Conservation (phyloP, 306 rosid genomes). For the Pyrus betulifolia region DNA sequence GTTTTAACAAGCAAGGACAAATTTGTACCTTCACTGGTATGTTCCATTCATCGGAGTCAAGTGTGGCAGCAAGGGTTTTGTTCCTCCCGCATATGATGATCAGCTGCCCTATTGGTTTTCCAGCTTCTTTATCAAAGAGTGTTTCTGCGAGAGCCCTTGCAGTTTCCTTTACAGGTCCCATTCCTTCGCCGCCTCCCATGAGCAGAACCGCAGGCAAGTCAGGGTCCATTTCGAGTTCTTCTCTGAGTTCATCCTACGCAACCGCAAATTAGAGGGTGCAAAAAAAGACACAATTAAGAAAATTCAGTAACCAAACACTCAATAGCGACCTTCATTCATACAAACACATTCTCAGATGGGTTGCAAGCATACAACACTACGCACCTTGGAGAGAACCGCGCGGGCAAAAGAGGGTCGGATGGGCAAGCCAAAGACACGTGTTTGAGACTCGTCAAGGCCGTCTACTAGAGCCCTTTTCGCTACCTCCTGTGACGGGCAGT, state of each 20-base stretch:
- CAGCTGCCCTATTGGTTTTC: slow-evolving; percentile 76
- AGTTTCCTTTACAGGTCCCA: slow-evolving; percentile 98
- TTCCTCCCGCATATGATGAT: slow-evolving; percentile 85
- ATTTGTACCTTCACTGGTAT: slow-evolving; percentile 68
- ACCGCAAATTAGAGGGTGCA: slow-evolving; percentile 1
- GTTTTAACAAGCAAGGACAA: neutral
- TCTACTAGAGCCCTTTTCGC: slow-evolving; percentile 69
- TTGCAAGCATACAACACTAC: neutral
- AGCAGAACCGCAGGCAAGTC: slow-evolving; percentile 82
- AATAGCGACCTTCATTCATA: neutral
- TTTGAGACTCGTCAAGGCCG: slow-evolving; percentile 76
- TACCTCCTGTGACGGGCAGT: slow-evolving; percentile 83
- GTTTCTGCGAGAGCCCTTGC: slow-evolving; percentile 81
- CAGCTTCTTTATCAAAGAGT: slow-evolving; percentile 52
- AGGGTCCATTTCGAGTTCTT: slow-evolving; percentile 80
- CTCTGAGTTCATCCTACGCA: slow-evolving; percentile 63
- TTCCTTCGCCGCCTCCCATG: slow-evolving; percentile 99
- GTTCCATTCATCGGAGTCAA: slow-evolving; percentile 66
- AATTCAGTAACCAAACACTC: slow-evolving; percentile 2
- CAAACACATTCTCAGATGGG: neutral
- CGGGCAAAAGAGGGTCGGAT: slow-evolving; percentile 93
- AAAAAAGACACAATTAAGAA: neutral
- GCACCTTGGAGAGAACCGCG: slow-evolving; percentile 68
- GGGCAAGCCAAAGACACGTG: slow-evolving; percentile 72
- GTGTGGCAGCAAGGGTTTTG: slow-evolving; percentile 46